Evolutionary conservation across 768 basidiomycete species (phyloP), one percentile per base, ranked within the genome.

Genomic region (Naganishia randhawae): DNA sequence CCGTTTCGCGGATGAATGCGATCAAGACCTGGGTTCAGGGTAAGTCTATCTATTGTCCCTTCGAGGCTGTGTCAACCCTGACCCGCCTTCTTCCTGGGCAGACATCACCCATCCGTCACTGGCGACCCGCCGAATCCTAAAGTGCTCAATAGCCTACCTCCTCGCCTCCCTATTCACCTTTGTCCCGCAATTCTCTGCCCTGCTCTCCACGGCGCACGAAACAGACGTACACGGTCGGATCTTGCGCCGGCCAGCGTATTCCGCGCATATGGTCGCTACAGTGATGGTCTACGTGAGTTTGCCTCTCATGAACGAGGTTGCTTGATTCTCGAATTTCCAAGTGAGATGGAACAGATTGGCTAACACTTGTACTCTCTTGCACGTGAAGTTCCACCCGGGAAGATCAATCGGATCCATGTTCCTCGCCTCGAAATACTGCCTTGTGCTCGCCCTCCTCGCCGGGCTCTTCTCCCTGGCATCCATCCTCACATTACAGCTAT

Each of bases 81-180:
- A 25, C 7, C 50, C 27, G 9, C 10, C 10, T 22, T 8, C 17
- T 22, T 10, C 11, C 50, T 33, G 16, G 2, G 31, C 54, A 61
- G 57, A 19, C 9, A 32, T 55, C 4, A 37, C 39, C 37, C 41
- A 39, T 10, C 37, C 57, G 19, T 25, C 57, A 41, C 57, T 14
- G 4, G 45, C n/a, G n/a, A 48, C 45, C 1, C 54, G 51, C 48
- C 68, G 90, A 74, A 85, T 96, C 50, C 80, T 95, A 71, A 97
- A 98, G 81, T 99, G 96, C 81, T 85, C 88, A 1, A 82, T 97
- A 19, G 90, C 94, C 0, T 99, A 99, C 80, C 86, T 91, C 72
- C 80, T 97, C 63, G 93, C 85, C 5, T 92, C 90, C 0, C 83
- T 97, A 13, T 99, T 98, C 84, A 99, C 96, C 1, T 98, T 92